Percentiles rank a stretch among this genome's conserved stretches.
Conservation (phyloP, 306 rosid species). For the Inga leiocalycina region DNA sequence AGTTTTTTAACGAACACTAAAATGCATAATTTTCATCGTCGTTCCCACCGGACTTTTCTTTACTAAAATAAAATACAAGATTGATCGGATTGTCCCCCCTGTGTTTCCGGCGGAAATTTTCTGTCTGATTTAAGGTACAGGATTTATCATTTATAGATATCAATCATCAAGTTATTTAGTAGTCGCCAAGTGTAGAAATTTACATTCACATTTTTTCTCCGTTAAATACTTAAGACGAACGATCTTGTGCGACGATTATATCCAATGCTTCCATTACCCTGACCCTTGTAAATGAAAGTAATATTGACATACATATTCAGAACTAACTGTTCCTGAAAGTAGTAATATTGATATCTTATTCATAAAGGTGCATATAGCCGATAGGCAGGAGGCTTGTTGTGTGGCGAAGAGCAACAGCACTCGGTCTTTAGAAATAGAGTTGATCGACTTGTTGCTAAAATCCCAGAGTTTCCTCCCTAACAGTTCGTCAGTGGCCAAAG, state of each 20-base stretch:
- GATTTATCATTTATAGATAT: background rate
- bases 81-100: background rate
- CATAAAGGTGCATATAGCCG: background rate
- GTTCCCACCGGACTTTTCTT: background rate
- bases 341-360: background rate
- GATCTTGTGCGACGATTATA: background rate
- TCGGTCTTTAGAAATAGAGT: slow-evolving; percentile 43
- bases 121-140: background rate
- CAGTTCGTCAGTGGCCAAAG: slow-evolving; percentile 45
- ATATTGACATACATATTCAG: slow-evolving; percentile 9
- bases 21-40: background rate
- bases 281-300: slow-evolving; percentile 11
- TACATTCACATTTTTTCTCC: background rate
- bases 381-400: background rate
- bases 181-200: background rate
- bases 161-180: background rate
- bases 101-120: background rate
- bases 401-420: slow-evolving; percentile 1
- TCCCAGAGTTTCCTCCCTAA: slow-evolving; percentile 80
- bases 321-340: background rate
- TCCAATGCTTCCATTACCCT: background rate
- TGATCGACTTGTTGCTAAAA: slow-evolving; percentile 69
- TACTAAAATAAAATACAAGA: background rate
- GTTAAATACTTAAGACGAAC: background rate
- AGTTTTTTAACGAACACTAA: background rate